Conservation (phyloP, 2,329 filamentous ascomycete species). For the Orbilia brochopaga region DNA sequence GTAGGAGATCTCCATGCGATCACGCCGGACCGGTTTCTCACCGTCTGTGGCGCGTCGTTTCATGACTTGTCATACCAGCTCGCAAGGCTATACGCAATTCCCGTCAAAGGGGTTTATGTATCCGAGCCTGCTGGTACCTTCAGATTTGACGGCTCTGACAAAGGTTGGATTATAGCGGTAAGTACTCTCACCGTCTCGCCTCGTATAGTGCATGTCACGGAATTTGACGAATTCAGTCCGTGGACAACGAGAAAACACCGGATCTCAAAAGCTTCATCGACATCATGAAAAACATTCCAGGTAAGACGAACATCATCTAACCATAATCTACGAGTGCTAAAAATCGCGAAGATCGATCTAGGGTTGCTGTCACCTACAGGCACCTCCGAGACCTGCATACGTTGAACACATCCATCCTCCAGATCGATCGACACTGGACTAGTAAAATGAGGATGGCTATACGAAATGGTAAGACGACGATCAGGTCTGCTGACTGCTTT, state of each 20-base stretch:
- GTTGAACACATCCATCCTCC: conserved; percentile 87
- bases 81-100: conserved; percentile 91
- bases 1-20: conserved; percentile 93
- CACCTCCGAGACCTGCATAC: conserved; percentile 94
- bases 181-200: not conserved
- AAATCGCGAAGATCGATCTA: conserved; percentile 65
- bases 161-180: conserved; percentile 81
- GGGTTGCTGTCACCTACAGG: conserved; percentile 93
- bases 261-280: conserved; percentile 87
- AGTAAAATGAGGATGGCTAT: conserved; percentile 91
- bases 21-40: conserved; percentile 93
- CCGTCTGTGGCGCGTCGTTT: conserved; percentile 91
- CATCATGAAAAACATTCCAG: conserved; percentile 85
- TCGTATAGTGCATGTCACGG: not conserved
- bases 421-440: conserved; percentile 94
- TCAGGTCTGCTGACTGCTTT: not conserved
- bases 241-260: conserved; percentile 89
- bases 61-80: conserved; percentile 97
- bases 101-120: conserved; percentile 89
- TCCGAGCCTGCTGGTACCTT: conserved; percentile 96
- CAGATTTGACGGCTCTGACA: conserved; percentile 82
- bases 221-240: conserved; percentile 63
- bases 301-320: conserved; percentile 59
- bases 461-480: conserved; percentile 66
- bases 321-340: not conserved